Conservation (phyloP, 139 green algal species). For the Monoraphidium neglectum region DNA sequence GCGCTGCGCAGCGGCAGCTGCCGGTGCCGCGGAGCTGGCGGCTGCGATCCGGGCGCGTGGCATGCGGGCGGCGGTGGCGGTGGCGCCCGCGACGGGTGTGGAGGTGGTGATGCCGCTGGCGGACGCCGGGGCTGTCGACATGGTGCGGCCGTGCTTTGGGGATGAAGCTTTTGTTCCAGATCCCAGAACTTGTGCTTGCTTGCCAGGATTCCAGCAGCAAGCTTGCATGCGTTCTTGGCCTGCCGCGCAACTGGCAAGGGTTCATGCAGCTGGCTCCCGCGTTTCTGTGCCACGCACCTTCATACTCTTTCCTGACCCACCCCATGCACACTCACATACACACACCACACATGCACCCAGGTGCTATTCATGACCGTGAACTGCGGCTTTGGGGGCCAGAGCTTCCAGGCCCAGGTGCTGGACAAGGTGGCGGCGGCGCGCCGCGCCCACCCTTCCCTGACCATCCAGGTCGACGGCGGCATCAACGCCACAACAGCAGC, state of each 20-base stretch:
- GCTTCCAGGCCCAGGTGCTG: conserved; percentile 69
- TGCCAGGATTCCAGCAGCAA: no score
- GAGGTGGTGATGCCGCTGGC: conserved; percentile 57
- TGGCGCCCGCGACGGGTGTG: conserved; percentile 72
- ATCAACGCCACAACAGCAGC: conserved; percentile 68
- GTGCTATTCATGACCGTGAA: conserved; percentile 86
- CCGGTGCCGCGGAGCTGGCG: conserved; percentile 27
- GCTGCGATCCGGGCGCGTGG: conserved; percentile 44
- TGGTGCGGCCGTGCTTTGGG: conserved; percentile 51
- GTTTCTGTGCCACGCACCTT: no score
- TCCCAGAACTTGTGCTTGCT: no score
- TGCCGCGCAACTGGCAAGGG: no score
- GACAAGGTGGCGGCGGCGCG: conserved; percentile 69
- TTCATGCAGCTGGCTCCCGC: no score
- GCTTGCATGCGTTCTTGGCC: no score
- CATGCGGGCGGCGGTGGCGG: conserved; percentile 75
- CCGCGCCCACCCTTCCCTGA: conserved; percentile 49
- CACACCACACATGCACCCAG: no score
- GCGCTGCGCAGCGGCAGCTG: conserved; percentile 8
- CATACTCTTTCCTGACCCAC: no score
- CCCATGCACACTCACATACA: no score
- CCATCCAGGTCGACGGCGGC: conserved; percentile 88
- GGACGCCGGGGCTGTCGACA: conserved; percentile 48
- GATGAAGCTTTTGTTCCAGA: no score
- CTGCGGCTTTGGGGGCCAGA: conserved; percentile 90